Evolutionary conservation across 495 filamentous ascomycete species (phyloP).

Genomic region (Talaromyces wortmannii): DNA sequence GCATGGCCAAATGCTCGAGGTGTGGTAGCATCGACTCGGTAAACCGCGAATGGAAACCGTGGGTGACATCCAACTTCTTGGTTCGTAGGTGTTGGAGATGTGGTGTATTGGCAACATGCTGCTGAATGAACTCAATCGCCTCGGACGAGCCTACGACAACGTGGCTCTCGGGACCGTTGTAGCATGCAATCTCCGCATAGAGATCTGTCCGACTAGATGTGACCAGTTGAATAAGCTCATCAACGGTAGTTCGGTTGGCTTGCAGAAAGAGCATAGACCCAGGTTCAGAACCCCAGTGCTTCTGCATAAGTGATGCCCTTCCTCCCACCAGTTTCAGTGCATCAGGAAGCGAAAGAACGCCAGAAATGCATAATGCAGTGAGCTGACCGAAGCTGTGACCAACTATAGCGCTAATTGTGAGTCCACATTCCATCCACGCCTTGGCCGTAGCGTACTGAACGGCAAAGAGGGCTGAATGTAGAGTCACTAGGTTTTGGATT

Average conservation of each 20-base stretch:
- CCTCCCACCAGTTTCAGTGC: constrained; percentile 27
- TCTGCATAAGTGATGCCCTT: constrained; percentile 29
- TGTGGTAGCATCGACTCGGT: too few species aligned
- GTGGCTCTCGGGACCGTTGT: constrained; percentile 31
- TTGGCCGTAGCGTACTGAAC: constrained; percentile 43
- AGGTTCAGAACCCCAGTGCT: constrained; percentile 27
- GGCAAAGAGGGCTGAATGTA: constrained; percentile 38
- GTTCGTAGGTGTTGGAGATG: too few species aligned
- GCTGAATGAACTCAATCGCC: constrained; percentile 26
- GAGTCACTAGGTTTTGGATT: constrained; percentile 22
- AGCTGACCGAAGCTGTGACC: constrained; percentile 52
- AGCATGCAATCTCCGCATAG: constrained; percentile 32
- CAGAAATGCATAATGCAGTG: constrained; percentile 37
- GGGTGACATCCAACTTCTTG: constrained; percentile 34
- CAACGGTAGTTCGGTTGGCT: neutral
- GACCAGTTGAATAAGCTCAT: too few species aligned
- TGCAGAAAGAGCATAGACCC: neutral
- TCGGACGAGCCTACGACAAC: constrained; percentile 25
- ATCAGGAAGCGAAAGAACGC: constrained; percentile 25
- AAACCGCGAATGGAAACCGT: constrained; percentile 42
- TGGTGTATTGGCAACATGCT: too few species aligned
- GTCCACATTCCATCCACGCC: constrained; percentile 42
- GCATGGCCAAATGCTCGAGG: too few species aligned
- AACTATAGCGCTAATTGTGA: constrained; percentile 27
- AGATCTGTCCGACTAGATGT: neutral